Conservation (phyloP, 805 yeast species). For the Wickerhamiella allomyrinae region DNA sequence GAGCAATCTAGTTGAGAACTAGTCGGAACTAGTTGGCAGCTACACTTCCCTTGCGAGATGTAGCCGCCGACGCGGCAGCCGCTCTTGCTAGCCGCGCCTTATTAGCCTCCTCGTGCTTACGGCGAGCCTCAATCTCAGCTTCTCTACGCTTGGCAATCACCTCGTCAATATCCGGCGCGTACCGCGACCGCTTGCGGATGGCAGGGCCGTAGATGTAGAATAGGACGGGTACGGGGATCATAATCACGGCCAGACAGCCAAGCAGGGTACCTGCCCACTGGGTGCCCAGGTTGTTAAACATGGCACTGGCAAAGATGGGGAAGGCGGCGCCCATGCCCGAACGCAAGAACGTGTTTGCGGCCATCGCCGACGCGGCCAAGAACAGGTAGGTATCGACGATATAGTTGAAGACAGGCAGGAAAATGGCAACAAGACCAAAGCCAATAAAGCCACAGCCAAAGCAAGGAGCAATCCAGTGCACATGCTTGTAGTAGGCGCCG, state of each 20-base stretch:
- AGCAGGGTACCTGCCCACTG: slow-evolving; percentile 70
- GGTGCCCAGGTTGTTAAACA: slow-evolving; percentile 54
- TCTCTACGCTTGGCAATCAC: background rate
- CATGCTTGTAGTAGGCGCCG: slow-evolving; percentile 52
- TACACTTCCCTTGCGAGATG: too few relatives aligned
- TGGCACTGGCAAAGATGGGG: slow-evolving; percentile 57
- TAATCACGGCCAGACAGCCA: slow-evolving; percentile 42
- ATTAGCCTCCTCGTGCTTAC: background rate
- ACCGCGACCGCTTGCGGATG: slow-evolving; percentile 45
- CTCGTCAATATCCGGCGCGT: slow-evolving; percentile 29
- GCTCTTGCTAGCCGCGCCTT: too few relatives aligned
- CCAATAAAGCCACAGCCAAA: slow-evolving; percentile 51
- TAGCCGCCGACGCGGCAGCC: too few relatives aligned
- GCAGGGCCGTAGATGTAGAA: slow-evolving; percentile 45
- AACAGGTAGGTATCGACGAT: slow-evolving; percentile 55
- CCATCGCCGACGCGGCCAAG: slow-evolving; percentile 67
- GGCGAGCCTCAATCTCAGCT: background rate
- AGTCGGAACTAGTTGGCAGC: too few relatives aligned
- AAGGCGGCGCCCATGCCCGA: slow-evolving; percentile 54
- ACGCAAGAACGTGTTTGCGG: slow-evolving; percentile 59
- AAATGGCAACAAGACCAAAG: slow-evolving; percentile 52
- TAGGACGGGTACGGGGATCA: slow-evolving; percentile 56
- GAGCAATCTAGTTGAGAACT: too few relatives aligned
- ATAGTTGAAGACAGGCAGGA: slow-evolving; percentile 57
- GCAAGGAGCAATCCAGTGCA: slow-evolving; percentile 77